Conservation (phyloP, 805 yeast species). For the Candida hispaniensis region DNA sequence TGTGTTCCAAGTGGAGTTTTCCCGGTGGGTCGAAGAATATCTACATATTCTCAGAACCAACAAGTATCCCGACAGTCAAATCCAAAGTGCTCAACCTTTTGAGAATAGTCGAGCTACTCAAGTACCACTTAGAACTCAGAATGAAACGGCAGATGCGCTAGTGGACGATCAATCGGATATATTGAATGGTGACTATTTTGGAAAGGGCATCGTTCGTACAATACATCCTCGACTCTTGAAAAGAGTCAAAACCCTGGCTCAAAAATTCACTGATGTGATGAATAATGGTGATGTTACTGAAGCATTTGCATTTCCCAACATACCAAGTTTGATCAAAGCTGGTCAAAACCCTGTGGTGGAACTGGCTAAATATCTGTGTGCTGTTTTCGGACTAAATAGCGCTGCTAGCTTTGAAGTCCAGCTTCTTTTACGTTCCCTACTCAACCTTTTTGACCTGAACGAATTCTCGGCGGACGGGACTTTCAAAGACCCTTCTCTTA, state of each 20-base stretch:
- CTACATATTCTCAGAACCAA: conserved; percentile 45
- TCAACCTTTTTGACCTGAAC: conserved; percentile 62
- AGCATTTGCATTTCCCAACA: conserved; percentile 61
- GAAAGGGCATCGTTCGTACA: conserved; percentile 30
- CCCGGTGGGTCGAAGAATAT: conserved; percentile 68
- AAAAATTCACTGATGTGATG: conserved; percentile 63
- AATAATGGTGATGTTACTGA: conserved; percentile 49
- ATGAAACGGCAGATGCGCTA: conserved; percentile 31
- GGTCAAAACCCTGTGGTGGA: conserved; percentile 63
- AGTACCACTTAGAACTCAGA: conserved; percentile 59
- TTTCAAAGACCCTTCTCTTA: conserved; percentile 64
- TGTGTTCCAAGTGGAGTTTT: conserved; percentile 70
- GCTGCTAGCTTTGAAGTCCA: conserved; percentile 62
- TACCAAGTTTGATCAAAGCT: conserved; percentile 50
- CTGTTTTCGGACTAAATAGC: conserved; percentile 56
- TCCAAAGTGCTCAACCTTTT: conserved; percentile 28
- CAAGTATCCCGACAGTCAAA: conserved; percentile 43
- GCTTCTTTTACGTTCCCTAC: conserved; percentile 59
- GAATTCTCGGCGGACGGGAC: conserved; percentile 73
- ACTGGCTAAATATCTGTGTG: conserved; percentile 63
- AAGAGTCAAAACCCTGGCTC: conserved; percentile 53
- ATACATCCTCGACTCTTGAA: conserved; percentile 56
- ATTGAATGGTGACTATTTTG: conserved; percentile 29
- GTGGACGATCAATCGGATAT: conserved; percentile 2
- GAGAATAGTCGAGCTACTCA: no score